A percentile compares a stretch with the other conserved stretches of the same genome.
phyloP scores from a whole-genome alignment of 2,329 filamentous ascomycete species.

The Fusarium stilboides region DNA sequence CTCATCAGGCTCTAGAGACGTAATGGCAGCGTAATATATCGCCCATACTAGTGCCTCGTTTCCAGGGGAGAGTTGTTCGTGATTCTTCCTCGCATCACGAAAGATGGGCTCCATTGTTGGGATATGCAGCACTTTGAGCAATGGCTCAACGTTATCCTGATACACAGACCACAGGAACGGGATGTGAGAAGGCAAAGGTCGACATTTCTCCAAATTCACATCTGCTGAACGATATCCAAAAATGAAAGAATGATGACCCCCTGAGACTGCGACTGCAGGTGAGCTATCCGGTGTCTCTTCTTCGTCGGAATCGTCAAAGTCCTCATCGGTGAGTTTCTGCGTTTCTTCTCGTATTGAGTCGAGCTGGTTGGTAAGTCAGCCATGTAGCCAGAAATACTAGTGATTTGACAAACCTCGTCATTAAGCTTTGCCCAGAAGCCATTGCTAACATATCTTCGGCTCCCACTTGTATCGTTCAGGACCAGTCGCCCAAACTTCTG shows the following conservation, averaged over 20 bases:
- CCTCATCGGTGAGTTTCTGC: slow-evolving; percentile 61
- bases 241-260: slow-evolving; percentile 78
- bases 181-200: slow-evolving; percentile 77
- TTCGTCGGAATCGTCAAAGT: slow-evolving; percentile 69
- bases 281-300: slow-evolving; percentile 69
- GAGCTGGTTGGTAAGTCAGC: slow-evolving; percentile 49
- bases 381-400: not conserved
- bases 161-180: slow-evolving; percentile 79
- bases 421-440: slow-evolving; percentile 83
- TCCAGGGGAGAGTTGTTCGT: slow-evolving; percentile 69
- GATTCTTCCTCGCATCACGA: slow-evolving; percentile 71
- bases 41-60: slow-evolving; percentile 76
- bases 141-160: slow-evolving; percentile 80
- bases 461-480: slow-evolving; percentile 77
- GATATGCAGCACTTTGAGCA: slow-evolving; percentile 80
- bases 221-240: slow-evolving; percentile 81
- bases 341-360: slow-evolving; percentile 65
- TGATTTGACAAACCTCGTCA: slow-evolving; percentile 71
- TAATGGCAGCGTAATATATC: slow-evolving; percentile 72
- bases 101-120: slow-evolving; percentile 76
- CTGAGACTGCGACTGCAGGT: slow-evolving; percentile 53
- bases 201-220: slow-evolving; percentile 75
- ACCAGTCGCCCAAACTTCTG: slow-evolving; percentile 78
- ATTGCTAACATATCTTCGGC: slow-evolving; percentile 81
- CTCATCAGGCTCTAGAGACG: slow-evolving; percentile 73